These are phyloP conservation scores for Cantharellus anzutake DNA, from an alignment of 768 basidiomycete species.

Conservation along the genomic window DNA sequence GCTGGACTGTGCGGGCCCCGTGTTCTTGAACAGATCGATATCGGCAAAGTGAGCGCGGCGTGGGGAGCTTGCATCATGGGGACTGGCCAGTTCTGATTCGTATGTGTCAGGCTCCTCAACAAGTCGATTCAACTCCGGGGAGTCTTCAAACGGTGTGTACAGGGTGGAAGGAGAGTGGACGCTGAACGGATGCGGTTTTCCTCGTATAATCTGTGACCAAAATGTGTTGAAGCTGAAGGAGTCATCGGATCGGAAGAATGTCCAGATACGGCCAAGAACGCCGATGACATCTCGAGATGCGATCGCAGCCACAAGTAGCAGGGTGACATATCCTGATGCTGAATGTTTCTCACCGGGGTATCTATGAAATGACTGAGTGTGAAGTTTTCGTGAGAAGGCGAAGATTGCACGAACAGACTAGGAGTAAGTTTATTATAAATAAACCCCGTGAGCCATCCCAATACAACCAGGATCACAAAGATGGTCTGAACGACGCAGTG, in stretches of 20 bases:
- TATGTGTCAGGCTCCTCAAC: conserved; percentile 33
- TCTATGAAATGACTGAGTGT: no score
- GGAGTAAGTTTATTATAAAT: conserved; percentile 66
- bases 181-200: neutral
- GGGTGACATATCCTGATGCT: conserved; percentile 37
- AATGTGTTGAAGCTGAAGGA: neutral
- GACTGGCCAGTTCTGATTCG: conserved; percentile 13
- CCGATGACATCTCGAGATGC: conserved; percentile 32
- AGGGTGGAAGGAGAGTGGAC: neutral
- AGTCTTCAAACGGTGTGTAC: conserved; percentile 6
- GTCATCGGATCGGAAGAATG: conserved; percentile 19
- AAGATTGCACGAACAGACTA: conserved; percentile 44
- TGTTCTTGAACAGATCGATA: conserved; percentile 25
- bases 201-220: neutral
- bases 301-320: conserved; percentile 27
- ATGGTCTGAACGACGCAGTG: conserved; percentile 36
- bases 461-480: conserved; percentile 39
- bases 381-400: neutral
- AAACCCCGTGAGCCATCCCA: conserved; percentile 50
- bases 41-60: conserved; percentile 17
- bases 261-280: conserved; percentile 29
- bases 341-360: conserved; percentile 36
- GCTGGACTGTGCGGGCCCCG: no score
- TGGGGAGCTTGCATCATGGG: neutral
- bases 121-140: conserved; percentile 40